A percentile compares a stretch with the other conserved stretches of the same genome.
Evolutionary conservation across 805 yeast species (phyloP).

Genomic region (Cyberlindnera misumaiensis): DNA sequence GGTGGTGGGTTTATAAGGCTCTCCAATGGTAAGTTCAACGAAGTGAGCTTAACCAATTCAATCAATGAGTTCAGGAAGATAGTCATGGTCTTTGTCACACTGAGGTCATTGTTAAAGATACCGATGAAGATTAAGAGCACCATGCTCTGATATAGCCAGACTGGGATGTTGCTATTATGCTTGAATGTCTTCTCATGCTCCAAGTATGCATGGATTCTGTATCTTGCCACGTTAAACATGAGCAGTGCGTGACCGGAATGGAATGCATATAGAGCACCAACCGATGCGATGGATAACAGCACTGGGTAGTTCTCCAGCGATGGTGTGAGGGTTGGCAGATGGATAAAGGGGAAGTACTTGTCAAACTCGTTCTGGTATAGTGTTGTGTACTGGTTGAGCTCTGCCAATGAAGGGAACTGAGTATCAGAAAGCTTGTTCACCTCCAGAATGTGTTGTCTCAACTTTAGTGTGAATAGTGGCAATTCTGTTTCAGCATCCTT

Average conservation of each 20-base stretch:
- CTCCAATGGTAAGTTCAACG: constrained; percentile 58
- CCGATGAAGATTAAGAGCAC: constrained; percentile 80
- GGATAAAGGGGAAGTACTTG: constrained; percentile 79
- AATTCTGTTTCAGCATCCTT: constrained; percentile 13
- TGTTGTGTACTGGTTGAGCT: constrained; percentile 69
- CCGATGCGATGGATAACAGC: constrained; percentile 72
- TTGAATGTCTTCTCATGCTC: constrained; percentile 32
- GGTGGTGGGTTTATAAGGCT: constrained; percentile 34
- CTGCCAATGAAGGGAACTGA: constrained; percentile 70
- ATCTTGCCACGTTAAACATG: constrained; percentile 60
- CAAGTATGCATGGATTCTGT: constrained; percentile 58
- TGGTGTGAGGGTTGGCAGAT: constrained; percentile 52
- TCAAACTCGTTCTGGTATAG: constrained; percentile 74
- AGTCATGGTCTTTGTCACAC: constrained; percentile 70
- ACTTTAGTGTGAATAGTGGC: constrained; percentile 40
- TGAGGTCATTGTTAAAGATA: constrained; percentile 59
- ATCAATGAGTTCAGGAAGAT: constrained; percentile 77
- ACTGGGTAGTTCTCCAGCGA: constrained; percentile 55
- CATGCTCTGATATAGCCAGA: constrained; percentile 83
- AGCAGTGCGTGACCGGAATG: constrained; percentile 72
- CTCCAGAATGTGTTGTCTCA: constrained; percentile 47
- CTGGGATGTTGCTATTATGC: constrained; percentile 55
- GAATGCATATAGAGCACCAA: constrained; percentile 83
- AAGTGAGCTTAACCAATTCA: constrained; percentile 67
- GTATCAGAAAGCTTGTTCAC: constrained; percentile 46